Evolutionary conservation across 345 rosid genomes (phyloP).

Genomic region (Citrus hindsii): DNA sequence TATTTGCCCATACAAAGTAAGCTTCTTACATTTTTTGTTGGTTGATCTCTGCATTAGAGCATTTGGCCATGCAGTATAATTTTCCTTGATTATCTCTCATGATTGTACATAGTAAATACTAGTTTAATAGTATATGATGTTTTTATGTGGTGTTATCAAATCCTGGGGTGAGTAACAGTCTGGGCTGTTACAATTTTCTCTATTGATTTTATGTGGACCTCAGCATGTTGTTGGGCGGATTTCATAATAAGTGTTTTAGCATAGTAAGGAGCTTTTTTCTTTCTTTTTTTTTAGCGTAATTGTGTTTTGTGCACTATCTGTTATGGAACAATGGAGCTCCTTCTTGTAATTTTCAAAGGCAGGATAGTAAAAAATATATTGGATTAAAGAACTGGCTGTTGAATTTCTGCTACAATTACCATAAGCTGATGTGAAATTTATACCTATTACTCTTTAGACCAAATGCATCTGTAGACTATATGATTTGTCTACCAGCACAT

Average conservation of each 20-base stretch:
- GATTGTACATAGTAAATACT: not conserved
- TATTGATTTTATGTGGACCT: not conserved
- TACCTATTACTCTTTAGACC: constrained; percentile 40
- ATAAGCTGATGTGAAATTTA: constrained; percentile 10
- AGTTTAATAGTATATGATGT: not conserved
- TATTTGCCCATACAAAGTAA: constrained; percentile 61
- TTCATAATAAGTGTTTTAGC: not conserved
- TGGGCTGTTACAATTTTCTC: not conserved
- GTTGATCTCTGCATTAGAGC: not conserved
- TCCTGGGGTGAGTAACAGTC: not conserved
- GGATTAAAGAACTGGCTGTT: not conserved
- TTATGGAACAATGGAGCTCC: not conserved
- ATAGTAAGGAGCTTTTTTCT: no score
- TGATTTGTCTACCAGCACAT: constrained; percentile 73
- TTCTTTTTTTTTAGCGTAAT: not conserved
- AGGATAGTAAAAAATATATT: not conserved
- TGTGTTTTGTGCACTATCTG: not conserved
- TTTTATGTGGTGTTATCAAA: not conserved
- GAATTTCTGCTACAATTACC: not conserved
- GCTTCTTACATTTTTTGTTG: constrained; percentile 4
- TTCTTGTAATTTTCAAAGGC: not conserved
- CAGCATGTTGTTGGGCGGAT: not conserved
- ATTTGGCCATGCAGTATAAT: not conserved
- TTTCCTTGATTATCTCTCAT: not conserved
- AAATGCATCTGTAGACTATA: constrained; percentile 48